These are phyloP conservation scores for Lactifluus subvellereus DNA, from an alignment of 768 basidiomycete species.

Conservation along the genomic window DNA sequence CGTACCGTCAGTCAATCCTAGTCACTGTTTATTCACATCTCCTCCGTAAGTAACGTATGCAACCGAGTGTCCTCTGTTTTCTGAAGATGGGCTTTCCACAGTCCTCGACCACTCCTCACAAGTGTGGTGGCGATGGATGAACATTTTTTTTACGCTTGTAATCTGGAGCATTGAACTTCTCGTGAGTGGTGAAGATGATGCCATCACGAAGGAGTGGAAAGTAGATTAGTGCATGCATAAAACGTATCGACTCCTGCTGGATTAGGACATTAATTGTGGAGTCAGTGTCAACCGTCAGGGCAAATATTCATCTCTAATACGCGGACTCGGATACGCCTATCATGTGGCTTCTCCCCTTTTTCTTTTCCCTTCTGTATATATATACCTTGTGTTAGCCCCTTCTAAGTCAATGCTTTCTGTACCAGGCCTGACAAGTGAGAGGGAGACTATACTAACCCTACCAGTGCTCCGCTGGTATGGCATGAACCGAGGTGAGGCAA, in stretches of 20 bases:
- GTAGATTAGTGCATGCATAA: constrained; percentile 35
- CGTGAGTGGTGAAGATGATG: constrained; percentile 70
- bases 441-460: no score
- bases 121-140: constrained; percentile 91
- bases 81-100: constrained; percentile 28
- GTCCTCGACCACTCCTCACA: constrained; percentile 88
- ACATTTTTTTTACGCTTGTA: constrained; percentile 78
- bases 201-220: constrained; percentile 65
- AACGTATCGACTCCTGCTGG: no score
- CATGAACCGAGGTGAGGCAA: no score
- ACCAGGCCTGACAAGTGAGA: no score
- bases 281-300: not conserved
- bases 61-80: not conserved
- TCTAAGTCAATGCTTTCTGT: no score
- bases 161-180: constrained; percentile 80
- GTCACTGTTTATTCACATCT: constrained; percentile 85
- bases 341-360: not conserved
- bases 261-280: not conserved
- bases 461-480: no score
- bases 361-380: not conserved
- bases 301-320: not conserved
- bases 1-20: constrained; percentile 80
- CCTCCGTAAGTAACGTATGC: constrained; percentile 50
- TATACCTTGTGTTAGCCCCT: no score
- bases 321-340: not conserved